A percentile compares a stretch with the other conserved stretches of the same genome.
Evolutionary conservation across 1,139 yeast genomes (phyloP).

Genomic region (Saccharomyces hybrid): DNA sequence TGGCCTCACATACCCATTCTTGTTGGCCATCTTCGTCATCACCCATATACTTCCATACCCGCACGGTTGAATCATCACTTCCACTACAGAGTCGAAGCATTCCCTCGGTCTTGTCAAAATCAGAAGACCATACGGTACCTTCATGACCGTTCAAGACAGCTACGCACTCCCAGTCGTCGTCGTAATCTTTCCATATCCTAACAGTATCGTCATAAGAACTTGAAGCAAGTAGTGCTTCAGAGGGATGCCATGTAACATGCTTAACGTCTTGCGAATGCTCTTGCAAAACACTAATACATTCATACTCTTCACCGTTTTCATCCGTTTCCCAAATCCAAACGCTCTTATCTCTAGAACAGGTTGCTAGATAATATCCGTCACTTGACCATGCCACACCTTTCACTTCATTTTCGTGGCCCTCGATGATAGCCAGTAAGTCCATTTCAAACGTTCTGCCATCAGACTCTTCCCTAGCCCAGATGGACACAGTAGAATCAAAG

Average conservation of each 20-base stretch:
- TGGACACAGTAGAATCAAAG: constrained; percentile 86
- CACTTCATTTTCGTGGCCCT: constrained; percentile 96
- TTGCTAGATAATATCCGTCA: constrained; percentile 70
- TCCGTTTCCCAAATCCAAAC: constrained; percentile 99
- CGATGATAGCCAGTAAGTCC: constrained; percentile 88
- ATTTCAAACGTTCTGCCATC: constrained; percentile 50
- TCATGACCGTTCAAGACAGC: constrained; percentile 78
- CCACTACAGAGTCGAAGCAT: constrained; percentile 58
- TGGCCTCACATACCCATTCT: constrained; percentile 65
- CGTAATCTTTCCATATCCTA: constrained; percentile 77
- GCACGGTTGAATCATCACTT: constrained; percentile 70
- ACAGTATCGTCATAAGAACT: constrained; percentile 92
- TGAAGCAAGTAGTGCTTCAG: constrained; percentile 61
- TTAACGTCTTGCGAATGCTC: constrained; percentile 96
- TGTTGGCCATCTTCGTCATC: constrained; percentile 43
- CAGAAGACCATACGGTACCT: constrained; percentile 90
- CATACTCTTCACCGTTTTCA: constrained; percentile 89
- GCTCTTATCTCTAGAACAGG: constrained; percentile 92
- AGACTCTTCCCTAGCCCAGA: constrained; percentile 71
- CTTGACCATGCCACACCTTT: constrained; percentile 85
- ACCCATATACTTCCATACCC: constrained; percentile 57
- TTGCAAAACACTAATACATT: constrained; percentile 85
- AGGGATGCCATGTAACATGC: constrained; percentile 82
- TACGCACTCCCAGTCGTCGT: constrained; percentile 84
- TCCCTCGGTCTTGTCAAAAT: constrained; percentile 45